phyloP scores from a whole-genome alignment of 805 yeast genomes.

The Saturnispora sanitii region DNA sequence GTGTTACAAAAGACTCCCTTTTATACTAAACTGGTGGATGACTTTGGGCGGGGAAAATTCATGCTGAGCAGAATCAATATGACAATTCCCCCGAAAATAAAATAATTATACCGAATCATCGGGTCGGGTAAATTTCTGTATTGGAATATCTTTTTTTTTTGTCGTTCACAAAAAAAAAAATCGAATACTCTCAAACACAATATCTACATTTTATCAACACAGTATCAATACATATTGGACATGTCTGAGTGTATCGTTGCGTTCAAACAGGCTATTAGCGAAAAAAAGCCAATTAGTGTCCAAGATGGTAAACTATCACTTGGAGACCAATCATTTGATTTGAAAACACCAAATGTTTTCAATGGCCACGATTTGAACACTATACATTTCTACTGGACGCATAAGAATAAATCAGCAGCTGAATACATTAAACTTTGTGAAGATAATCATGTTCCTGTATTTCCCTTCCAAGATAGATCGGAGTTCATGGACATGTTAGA shows the following conservation, averaged over 20 bases:
- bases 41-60: neutral
- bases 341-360: slow-evolving; percentile 31
- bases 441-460: slow-evolving; percentile 50
- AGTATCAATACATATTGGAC: no score
- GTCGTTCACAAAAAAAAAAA: neutral
- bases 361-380: slow-evolving; percentile 41
- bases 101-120: neutral
- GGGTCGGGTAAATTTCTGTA: neutral
- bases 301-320: slow-evolving; percentile 35
- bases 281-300: slow-evolving; percentile 10
- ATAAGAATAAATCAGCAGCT: slow-evolving; percentile 63
- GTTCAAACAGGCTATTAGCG: slow-evolving; percentile 1
- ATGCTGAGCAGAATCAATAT: neutral
- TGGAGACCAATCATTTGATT: slow-evolving; percentile 20
- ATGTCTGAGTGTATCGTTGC: neutral
- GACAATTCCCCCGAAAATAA: neutral
- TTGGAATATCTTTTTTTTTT: neutral
- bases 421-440: slow-evolving; percentile 74
- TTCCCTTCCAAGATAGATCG: slow-evolving; percentile 76
- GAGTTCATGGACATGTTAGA: slow-evolving; percentile 73
- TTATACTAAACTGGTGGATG: neutral
- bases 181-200: neutral
- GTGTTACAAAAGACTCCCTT: neutral
- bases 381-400: slow-evolving; percentile 69
- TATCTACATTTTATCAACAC: no score